phyloP scores from a whole-genome alignment of 345 rosid genomes.

The Barbarea vulgaris region DNA sequence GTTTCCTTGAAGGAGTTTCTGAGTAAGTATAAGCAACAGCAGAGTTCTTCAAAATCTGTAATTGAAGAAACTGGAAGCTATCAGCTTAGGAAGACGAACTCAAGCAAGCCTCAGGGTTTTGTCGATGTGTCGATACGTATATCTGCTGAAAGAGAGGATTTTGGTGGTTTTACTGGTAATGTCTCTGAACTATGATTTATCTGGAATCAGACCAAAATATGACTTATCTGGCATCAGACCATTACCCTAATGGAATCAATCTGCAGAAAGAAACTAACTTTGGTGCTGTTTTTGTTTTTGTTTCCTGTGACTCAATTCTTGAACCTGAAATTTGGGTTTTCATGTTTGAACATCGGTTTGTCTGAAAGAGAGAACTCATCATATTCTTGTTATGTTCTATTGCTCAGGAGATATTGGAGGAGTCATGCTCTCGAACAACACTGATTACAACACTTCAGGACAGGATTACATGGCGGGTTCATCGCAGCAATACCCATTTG shows the following conservation, averaged over 20 bases:
- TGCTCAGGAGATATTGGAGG: conserved; percentile 59
- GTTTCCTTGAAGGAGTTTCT: conserved; percentile 72
- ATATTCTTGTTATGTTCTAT: conserved; percentile 8
- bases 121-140: conserved; percentile 71
- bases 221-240: neutral
- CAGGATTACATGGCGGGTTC: conserved; percentile 34
- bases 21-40: conserved; percentile 45
- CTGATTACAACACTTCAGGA: conserved; percentile 13
- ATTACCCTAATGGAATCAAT: neutral
- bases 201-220: neutral
- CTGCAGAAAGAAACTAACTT: neutral
- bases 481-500: conserved; percentile 36
- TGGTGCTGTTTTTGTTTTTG: neutral
- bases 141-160: conserved; percentile 53
- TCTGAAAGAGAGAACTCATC: conserved; percentile 4
- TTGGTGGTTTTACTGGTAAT: conserved; percentile 50
- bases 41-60: conserved; percentile 44
- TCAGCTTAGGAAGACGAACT: conserved; percentile 69
- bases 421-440: conserved; percentile 41
- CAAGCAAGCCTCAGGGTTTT: conserved; percentile 74
- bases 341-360: conserved; percentile 9
- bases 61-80: conserved; percentile 73
- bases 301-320: neutral
- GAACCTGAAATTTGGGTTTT: neutral
- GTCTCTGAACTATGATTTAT: neutral